Percentiles rank a stretch among this genome's conserved stretches.
Evolutionary conservation across 805 yeast species (phyloP).

Genomic region (Novakomyces olei): DNA sequence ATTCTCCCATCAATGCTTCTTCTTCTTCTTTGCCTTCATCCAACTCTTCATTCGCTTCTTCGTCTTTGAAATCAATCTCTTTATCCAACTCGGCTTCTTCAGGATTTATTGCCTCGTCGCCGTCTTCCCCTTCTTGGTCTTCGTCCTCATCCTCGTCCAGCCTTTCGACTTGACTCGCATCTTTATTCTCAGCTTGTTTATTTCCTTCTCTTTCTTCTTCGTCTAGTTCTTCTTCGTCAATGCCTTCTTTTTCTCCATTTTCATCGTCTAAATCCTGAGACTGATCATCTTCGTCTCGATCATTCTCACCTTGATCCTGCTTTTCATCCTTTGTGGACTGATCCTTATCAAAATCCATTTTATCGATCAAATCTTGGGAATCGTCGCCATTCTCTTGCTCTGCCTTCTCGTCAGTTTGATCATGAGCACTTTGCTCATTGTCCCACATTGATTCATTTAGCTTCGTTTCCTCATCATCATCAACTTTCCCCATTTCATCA

Average conservation of each 20-base stretch:
- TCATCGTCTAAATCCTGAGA: constrained; percentile 46
- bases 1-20: constrained; percentile 16
- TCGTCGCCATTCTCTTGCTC: constrained; percentile 61
- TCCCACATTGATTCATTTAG: constrained; percentile 39
- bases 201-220: constrained; percentile 11
- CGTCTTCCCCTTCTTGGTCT: constrained; percentile 19
- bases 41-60: constrained; percentile 15
- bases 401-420: constrained; percentile 25
- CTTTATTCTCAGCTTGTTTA: constrained; percentile 9
- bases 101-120: constrained; percentile 31
- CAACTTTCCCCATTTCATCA: too few species aligned
- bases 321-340: constrained; percentile 88
- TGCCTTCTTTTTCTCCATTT: constrained; percentile 6
- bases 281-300: constrained; percentile 43
- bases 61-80: constrained; percentile 48
- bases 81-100: constrained; percentile 67
- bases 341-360: constrained; percentile 78
- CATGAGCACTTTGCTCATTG: constrained; percentile 44
- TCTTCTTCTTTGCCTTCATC: constrained; percentile 16
- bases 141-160: constrained; percentile 17
- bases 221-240: constrained; percentile 12
- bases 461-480: constrained; percentile 88
- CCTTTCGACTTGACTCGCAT: constrained; percentile 15
- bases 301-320: constrained; percentile 73
- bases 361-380: constrained; percentile 72